Evolutionary conservation across 129 eudicot species (phyloP).

Genomic region (Artemisia tridentata): DNA sequence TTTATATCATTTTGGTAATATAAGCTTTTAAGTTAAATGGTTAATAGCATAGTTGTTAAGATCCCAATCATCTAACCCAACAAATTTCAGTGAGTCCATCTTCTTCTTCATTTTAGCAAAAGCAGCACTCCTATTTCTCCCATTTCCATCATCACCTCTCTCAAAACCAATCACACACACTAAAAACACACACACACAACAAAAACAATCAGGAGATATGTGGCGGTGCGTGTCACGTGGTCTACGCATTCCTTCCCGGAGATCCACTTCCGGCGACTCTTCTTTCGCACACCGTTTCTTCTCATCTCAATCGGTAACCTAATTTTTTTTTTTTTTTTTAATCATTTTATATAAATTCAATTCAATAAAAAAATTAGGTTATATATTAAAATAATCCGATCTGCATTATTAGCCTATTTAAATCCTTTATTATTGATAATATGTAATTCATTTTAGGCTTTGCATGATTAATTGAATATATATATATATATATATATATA

Average conservation of each 20-base stretch:
- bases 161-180: constrained; percentile 25
- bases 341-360: neutral
- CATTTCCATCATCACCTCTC: constrained; percentile 3
- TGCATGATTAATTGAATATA: neutral
- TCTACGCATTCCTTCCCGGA: constrained; percentile 51
- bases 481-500: neutral
- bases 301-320: constrained; percentile 60
- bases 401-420: constrained; percentile 15
- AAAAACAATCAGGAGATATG: constrained; percentile 33
- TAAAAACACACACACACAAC: constrained; percentile 4
- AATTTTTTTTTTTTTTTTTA: neutral
- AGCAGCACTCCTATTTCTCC: constrained; percentile 12
- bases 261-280: constrained; percentile 51
- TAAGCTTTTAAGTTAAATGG: too few species aligned
- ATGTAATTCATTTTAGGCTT: constrained; percentile 7
- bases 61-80: too few species aligned
- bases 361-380: neutral
- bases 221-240: constrained; percentile 91
- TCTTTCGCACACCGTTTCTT: constrained; percentile 41
- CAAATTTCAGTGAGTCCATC: constrained; percentile 28
- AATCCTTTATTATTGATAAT: constrained; percentile 9
- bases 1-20: neutral
- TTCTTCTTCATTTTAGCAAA: constrained; percentile 25
- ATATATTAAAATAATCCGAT: constrained; percentile 7
- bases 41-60: too few species aligned